These are phyloP conservation scores for Phytophthora parvispora DNA, from an alignment of 352 stramenopile genomes.

Conservation along the genomic window DNA sequence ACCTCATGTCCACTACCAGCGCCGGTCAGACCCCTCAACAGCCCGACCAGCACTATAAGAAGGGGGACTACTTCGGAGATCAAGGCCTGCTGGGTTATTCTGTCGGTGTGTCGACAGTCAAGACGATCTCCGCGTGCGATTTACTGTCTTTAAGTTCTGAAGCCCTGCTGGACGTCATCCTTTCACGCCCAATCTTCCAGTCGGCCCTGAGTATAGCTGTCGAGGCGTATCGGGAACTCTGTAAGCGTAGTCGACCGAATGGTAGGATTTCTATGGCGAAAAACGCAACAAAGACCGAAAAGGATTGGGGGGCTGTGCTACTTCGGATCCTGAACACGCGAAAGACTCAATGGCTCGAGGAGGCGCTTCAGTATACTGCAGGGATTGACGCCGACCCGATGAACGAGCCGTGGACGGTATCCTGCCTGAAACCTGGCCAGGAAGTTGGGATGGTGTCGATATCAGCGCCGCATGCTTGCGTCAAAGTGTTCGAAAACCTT, in stretches of 20 bases:
- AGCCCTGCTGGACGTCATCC: constrained; percentile 58
- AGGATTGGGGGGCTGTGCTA: constrained; percentile 57
- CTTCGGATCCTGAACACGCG: constrained; percentile 41
- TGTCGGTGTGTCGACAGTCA: constrained; percentile 46
- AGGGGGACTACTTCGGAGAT: constrained; percentile 73
- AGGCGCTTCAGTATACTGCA: constrained; percentile 22
- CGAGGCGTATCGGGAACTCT: constrained; percentile 61
- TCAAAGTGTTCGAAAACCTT: constrained; percentile 60
- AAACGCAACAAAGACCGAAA: constrained; percentile 16
- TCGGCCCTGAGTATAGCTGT: constrained; percentile 45
- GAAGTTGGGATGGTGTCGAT: constrained; percentile 40
- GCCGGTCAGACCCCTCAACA: neutral
- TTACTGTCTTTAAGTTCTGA: constrained; percentile 46
- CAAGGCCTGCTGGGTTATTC: constrained; percentile 66
- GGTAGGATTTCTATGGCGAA: neutral
- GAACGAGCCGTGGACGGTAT: constrained; percentile 40
- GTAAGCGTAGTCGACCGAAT: constrained; percentile 12
- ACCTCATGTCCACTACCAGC: constrained; percentile 40
- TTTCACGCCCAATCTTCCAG: constrained; percentile 33
- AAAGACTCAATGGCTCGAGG: constrained; percentile 48
- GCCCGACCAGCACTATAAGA: constrained; percentile 29
- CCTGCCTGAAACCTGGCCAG: constrained; percentile 25
- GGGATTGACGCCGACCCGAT: constrained; percentile 6
- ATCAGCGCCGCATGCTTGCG: constrained; percentile 38
- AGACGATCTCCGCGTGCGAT: constrained; percentile 30